These are phyloP conservation scores for Pilaira anomala DNA, from an alignment of 192 early-diverging fungal genomes.

Conservation along the genomic window DNA sequence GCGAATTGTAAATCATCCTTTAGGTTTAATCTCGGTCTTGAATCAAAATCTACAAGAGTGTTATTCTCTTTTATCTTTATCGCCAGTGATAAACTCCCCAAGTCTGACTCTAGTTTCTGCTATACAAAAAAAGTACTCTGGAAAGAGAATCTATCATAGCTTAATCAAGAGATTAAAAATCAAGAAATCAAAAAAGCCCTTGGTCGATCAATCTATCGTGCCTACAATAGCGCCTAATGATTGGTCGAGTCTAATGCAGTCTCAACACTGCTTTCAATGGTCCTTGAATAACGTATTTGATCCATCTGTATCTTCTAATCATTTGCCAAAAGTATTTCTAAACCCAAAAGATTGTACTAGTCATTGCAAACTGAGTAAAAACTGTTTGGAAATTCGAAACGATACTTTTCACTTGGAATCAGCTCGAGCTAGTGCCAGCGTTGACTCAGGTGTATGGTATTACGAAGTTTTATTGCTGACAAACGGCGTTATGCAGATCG, in stretches of 20 bases:
- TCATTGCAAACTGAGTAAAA: conserved; percentile 49
- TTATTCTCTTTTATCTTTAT: not conserved
- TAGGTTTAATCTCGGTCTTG: conserved; percentile 3
- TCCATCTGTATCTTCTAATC: not conserved
- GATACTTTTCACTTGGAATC: conserved; percentile 78
- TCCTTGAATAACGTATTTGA: not conserved
- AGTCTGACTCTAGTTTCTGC: too few relatives aligned
- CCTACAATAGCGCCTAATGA: too few relatives aligned
- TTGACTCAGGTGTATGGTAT: conserved; percentile 58
- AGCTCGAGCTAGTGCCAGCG: conserved; percentile 49
- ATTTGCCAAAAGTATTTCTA: conserved; percentile 41
- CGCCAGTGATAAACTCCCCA: not conserved
- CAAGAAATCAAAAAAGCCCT: not conserved
- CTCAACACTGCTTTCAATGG: too few relatives aligned
- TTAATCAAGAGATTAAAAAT: not conserved
- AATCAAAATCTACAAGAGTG: not conserved
- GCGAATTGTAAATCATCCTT: conserved; percentile 18
- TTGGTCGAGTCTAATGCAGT: too few relatives aligned
- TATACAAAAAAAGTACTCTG: not conserved
- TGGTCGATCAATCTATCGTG: not conserved
- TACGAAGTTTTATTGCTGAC: conserved; percentile 68
- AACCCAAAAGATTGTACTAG: conserved; percentile 48
- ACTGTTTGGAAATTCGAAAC: conserved; percentile 63
- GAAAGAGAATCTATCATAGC: not conserved
- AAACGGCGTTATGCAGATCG: conserved; percentile 76